Conservation (phyloP, 2,329 filamentous ascomycete species). For the Aurifilum marmelostoma region DNA sequence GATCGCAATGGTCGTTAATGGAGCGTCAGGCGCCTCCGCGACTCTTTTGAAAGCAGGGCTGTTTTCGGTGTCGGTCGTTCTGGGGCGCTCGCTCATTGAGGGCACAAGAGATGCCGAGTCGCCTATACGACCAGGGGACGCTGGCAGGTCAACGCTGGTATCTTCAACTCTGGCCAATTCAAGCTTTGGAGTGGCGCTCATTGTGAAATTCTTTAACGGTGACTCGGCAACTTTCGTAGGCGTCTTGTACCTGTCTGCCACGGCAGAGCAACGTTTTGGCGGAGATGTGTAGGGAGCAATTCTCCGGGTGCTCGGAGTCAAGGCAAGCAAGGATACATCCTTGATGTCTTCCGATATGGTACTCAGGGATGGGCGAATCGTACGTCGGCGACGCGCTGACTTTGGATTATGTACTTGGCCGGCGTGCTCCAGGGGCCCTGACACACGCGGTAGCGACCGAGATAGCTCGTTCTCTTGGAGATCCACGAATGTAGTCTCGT, state of each 20-base stretch:
- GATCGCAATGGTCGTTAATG: conserved; percentile 23
- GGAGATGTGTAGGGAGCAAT: conserved; percentile 13
- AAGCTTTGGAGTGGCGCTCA: conserved; percentile 35
- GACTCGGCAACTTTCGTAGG: conserved; percentile 35
- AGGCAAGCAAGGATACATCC: not conserved
- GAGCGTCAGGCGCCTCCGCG: not conserved
- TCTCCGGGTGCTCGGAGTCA: not conserved
- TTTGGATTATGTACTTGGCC: not conserved
- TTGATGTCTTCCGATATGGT: conserved; percentile 20
- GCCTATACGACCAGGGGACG: not conserved
- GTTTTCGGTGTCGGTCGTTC: not conserved
- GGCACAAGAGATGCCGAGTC: not conserved
- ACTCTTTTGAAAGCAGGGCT: not conserved
- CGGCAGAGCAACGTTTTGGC: conserved; percentile 8
- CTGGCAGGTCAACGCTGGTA: not conserved
- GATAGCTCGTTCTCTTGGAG: conserved; percentile 21
- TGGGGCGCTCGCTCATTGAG: not conserved
- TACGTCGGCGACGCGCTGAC: conserved; percentile 7
- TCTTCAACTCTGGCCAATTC: conserved; percentile 28
- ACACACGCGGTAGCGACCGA: not conserved
- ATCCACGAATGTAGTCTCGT: conserved; percentile 3
- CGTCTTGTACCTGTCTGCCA: conserved; percentile 11
- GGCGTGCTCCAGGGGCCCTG: not conserved
- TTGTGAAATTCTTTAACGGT: conserved; percentile 34
- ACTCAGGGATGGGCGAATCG: conserved; percentile 12